Base-by-base conservation (phyloP, 2,329 filamentous ascomycete genomes). In the Monosporascus sp. region DNA sequence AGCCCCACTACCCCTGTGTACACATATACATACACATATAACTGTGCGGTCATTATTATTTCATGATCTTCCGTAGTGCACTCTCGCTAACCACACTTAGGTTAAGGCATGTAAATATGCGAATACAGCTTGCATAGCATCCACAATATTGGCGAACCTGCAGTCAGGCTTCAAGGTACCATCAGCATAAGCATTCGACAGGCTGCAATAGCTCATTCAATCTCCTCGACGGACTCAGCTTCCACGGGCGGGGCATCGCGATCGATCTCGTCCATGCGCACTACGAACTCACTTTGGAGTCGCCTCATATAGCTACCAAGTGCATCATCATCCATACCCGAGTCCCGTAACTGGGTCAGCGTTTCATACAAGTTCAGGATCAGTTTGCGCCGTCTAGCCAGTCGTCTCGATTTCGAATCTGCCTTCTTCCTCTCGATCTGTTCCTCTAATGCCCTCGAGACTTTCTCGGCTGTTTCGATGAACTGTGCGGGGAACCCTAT, bases 271-370 rank as follows among this genome's bases (percentile, higher is more conserved):
- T 82, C 78, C 89, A 96, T 92, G 7, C 81, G 75, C 5, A 76
- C 61, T 7, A 88, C 78, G 63, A 96, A 96, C 51, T 95, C 89
- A 48, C 79, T 79, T 65, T 93, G 89, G 14, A 94, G 68, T 55
- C 79, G 79, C 52, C 72, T 74, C 45, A 94, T 69, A 78, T 89
- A 91, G 45, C 72, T 74, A 20, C 75, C 72, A 31, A 96, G 71
- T 0, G 82, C 76, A 2, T 79, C 77, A 1, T 86, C 82, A 35
- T 86, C 77, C 76, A 92, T 86, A 0, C 74, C 76, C 0, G 87
- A 86, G 17, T 83, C 76, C 1, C 77, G 73, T 0, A 88, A 86
- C 55, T 94, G 87, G 14, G 81, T 67, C 26, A 97, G 74, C 46
- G 88, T 84, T 60, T 91, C 89, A 48, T 84, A 81, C 14, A 96